These are phyloP conservation scores for Artemisia princeps DNA, from an alignment of 140 eudicot genomes.

Conservation along the genomic window DNA sequence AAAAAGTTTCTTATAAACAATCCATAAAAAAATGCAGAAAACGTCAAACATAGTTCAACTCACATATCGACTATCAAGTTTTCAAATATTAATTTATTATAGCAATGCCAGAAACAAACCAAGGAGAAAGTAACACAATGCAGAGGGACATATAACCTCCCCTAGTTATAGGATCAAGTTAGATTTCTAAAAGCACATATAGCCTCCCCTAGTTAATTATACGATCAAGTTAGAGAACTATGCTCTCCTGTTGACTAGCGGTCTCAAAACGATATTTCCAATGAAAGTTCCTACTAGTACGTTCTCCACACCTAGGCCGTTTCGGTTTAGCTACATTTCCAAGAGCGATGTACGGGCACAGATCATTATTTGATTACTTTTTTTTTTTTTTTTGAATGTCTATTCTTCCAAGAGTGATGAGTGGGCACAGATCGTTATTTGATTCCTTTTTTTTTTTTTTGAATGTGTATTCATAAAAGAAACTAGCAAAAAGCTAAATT, in stretches of 20 bases:
- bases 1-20: neutral
- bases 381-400: too few species aligned
- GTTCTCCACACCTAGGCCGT: neutral
- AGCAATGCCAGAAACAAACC: neutral
- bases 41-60: neutral
- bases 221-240: neutral
- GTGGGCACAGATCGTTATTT: slow-evolving; percentile 1
- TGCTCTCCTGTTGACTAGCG: neutral
- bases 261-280: slow-evolving; percentile 3
- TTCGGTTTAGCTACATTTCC: neutral
- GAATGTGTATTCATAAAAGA: neutral
- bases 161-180: neutral
- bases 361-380: neutral
- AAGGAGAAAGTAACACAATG: neutral
- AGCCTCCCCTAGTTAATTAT: slow-evolving; percentile 21
- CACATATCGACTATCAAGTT: slow-evolving; percentile 1
- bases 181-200: slow-evolving; percentile 9
- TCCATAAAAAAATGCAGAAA: neutral
- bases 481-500: neutral
- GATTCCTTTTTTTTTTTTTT: neutral
- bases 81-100: too few species aligned
- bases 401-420: neutral
- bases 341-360: neutral
- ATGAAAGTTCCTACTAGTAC: slow-evolving; percentile 12
- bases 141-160: neutral